Evolutionary conservation across 257 asterid genomes (phyloP).

Genomic region (Handroanthus guayacan): DNA sequence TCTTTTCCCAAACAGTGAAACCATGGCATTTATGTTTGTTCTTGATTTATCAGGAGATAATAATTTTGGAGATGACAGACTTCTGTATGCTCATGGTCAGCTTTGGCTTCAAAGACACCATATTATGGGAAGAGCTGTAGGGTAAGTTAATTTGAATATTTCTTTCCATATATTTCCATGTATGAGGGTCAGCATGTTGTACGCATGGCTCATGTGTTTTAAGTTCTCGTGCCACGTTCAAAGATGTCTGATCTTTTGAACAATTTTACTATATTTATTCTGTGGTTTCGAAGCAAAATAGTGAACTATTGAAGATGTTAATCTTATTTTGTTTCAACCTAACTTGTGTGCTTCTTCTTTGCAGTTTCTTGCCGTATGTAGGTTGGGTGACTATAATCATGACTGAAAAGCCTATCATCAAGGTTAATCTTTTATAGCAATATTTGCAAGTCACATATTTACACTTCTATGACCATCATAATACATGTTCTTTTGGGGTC

Average conservation of each 20-base stretch:
- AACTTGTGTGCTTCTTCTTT: slow-evolving; percentile 28
- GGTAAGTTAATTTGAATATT: slow-evolving; percentile 64
- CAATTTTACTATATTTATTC: slow-evolving; percentile 14
- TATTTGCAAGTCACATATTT: not conserved
- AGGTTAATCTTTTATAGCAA: slow-evolving; percentile 54
- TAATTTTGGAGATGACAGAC: slow-evolving; percentile 94
- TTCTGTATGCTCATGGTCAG: slow-evolving; percentile 95
- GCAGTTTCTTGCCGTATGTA: slow-evolving; percentile 95
- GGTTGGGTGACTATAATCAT: slow-evolving; percentile 99
- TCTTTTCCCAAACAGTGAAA: not conserved
- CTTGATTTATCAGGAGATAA: slow-evolving; percentile 75
- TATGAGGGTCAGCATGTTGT: slow-evolving; percentile 16
- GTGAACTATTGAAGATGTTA: not conserved
- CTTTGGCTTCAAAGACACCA: slow-evolving; percentile 94
- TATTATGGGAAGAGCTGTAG: slow-evolving; percentile 99
- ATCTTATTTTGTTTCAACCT: too few relatives aligned
- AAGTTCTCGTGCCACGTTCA: slow-evolving; percentile 19
- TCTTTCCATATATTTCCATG: not conserved
- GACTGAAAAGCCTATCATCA: slow-evolving; percentile 98
- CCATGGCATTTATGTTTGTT: slow-evolving; percentile 33
- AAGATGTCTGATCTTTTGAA: slow-evolving; percentile 18
- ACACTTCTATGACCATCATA: not conserved
- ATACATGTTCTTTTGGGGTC: too few relatives aligned
- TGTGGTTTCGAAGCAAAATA: not conserved
- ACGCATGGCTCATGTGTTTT: slow-evolving; percentile 20